These are phyloP conservation scores for Alternaria metachromatica DNA, from an alignment of 2,329 filamentous ascomycete species.

Conservation along the genomic window DNA sequence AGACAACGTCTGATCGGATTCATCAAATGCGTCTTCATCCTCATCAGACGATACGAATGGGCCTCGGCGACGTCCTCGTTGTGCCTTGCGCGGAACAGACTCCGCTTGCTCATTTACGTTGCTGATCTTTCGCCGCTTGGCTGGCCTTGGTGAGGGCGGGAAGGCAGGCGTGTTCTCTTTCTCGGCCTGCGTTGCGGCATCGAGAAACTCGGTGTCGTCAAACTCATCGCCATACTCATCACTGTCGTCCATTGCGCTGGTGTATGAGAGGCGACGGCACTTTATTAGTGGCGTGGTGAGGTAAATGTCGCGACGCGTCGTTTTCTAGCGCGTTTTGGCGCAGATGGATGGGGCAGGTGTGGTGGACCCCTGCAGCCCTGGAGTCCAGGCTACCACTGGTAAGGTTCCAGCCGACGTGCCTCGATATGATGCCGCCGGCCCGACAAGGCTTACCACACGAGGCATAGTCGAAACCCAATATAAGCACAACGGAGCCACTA, in stretches of 20 bases:
- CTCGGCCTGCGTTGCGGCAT: slow-evolving; percentile 63
- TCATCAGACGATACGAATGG: slow-evolving; percentile 39
- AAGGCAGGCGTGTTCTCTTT: slow-evolving; percentile 40
- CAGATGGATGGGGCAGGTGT: slow-evolving; percentile 22
- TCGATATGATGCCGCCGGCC: slow-evolving; percentile 9
- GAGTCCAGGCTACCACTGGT: slow-evolving; percentile 21
- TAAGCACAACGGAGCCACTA: slow-evolving; percentile 7
- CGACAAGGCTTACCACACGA: slow-evolving; percentile 7
- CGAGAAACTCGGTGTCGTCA: slow-evolving; percentile 70
- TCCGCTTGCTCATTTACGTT: slow-evolving; percentile 31
- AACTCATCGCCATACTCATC: slow-evolving; percentile 70
- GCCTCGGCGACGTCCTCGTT: slow-evolving; percentile 20
- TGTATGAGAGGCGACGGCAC: slow-evolving; percentile 17
- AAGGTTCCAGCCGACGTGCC: slow-evolving; percentile 25
- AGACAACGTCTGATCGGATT: slow-evolving; percentile 17
- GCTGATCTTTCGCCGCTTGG: slow-evolving; percentile 46
- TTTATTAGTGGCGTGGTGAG: slow-evolving; percentile 21
- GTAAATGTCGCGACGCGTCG: slow-evolving; percentile 32
- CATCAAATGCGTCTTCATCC: slow-evolving; percentile 22
- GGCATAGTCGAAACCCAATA: slow-evolving; percentile 17
- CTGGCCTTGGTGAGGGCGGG: slow-evolving; percentile 41
- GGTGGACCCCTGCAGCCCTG: slow-evolving; percentile 27
- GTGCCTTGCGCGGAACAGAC: slow-evolving; percentile 30
- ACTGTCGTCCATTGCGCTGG: slow-evolving; percentile 34
- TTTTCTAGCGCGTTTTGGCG: slow-evolving; percentile 32